Evolutionary conservation across 2,329 filamentous ascomycete species (phyloP).

Genomic region (Chaetomium sp.): DNA sequence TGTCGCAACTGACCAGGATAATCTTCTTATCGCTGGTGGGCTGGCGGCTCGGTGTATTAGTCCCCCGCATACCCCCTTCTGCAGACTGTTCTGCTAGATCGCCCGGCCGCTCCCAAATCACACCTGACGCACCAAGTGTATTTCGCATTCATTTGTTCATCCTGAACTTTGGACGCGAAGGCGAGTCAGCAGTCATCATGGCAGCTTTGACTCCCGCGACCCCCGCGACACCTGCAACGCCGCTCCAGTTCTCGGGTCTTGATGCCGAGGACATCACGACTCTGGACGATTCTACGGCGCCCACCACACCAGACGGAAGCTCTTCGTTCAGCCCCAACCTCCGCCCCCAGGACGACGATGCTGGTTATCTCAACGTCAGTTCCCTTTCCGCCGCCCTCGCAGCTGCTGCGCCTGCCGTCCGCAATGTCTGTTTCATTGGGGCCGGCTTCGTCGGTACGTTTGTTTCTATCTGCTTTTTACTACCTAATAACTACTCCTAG

Average conservation of each 20-base stretch:
- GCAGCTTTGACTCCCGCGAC: background rate
- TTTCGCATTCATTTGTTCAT: background rate
- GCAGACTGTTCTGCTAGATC: too few relatives aligned
- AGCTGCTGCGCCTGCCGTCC: background rate
- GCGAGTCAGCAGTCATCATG: too few relatives aligned
- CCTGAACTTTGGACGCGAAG: too few relatives aligned
- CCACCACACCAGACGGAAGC: slow-evolving; percentile 6
- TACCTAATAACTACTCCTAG: too few relatives aligned
- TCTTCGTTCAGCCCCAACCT: slow-evolving; percentile 3
- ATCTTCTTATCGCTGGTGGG: background rate
- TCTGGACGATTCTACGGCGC: slow-evolving; percentile 4
- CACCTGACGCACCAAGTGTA: background rate
- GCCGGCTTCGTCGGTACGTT: slow-evolving; percentile 6
- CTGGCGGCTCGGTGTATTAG: background rate
- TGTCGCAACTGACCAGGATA: background rate
- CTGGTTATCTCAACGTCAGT: background rate
- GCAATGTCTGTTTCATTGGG: slow-evolving; percentile 6
- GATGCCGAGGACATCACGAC: background rate
- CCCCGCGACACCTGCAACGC: background rate
- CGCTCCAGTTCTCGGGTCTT: background rate
- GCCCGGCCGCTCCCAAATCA: background rate
- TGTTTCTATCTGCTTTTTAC: too few relatives aligned
- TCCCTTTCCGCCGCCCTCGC: background rate
- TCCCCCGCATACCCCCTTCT: background rate
- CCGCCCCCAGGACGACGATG: background rate